phyloP scores from a whole-genome alignment of 768 basidiomycete genomes.

The Auricularia sp. region DNA sequence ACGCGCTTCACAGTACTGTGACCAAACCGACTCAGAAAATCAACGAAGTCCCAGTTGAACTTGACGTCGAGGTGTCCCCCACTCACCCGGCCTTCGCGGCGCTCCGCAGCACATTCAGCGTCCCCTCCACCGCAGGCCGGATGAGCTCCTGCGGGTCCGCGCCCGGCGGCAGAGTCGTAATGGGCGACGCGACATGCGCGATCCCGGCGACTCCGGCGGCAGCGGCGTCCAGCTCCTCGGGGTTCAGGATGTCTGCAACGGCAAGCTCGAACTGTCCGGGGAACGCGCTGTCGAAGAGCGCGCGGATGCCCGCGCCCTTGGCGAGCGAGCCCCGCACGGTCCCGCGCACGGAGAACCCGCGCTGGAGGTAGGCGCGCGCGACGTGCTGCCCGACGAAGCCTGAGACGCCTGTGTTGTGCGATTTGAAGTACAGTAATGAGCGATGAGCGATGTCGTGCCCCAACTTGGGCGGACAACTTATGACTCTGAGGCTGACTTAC shows the following conservation, averaged over 20 bases:
- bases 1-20: conserved; percentile 17
- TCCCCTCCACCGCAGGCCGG: conserved; percentile 26
- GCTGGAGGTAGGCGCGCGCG: conserved; percentile 11
- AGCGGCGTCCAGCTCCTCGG: conserved; percentile 9
- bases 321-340: conserved; percentile 21
- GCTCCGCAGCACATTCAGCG: conserved; percentile 21
- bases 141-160: conserved; percentile 17
- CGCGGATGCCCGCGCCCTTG: conserved; percentile 25
- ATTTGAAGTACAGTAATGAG: no score
- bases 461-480: no score
- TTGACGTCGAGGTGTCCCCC: background rate
- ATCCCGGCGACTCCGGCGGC: background rate
- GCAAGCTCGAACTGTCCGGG: conserved; percentile 19
- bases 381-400: conserved; percentile 15
- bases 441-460: no score
- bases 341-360: conserved; percentile 24
- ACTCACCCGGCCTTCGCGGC: conserved; percentile 8
- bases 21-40: background rate
- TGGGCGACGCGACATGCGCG: background rate
- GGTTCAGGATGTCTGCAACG: conserved; percentile 25
- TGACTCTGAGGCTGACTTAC: no score
- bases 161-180: background rate
- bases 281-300: conserved; percentile 9
- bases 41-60: background rate
- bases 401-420: conserved; percentile 1